Evolutionary conservation across 371 early-diverging fungal genomes (phyloP).

Genomic region (Mucor sp.): DNA sequence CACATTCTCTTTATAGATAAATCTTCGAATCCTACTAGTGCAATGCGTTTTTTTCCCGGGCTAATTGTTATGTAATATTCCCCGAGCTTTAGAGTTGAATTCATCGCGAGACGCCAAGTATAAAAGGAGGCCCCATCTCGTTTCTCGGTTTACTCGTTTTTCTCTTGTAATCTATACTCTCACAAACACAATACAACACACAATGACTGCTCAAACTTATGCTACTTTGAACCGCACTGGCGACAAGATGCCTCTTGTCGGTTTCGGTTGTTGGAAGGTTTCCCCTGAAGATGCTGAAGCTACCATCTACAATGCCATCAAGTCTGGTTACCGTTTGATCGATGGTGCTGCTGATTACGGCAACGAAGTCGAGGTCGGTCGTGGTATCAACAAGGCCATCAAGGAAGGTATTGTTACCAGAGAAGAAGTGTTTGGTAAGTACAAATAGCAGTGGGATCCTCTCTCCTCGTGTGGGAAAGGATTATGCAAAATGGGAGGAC

Average conservation of each 20-base stretch:
- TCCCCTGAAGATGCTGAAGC: constrained; percentile 30
- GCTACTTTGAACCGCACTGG: constrained; percentile 39
- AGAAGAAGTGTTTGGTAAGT: constrained; percentile 51
- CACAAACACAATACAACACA: constrained; percentile 48
- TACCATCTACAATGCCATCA: constrained; percentile 53
- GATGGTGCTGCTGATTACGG: constrained; percentile 54
- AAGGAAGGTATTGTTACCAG: constrained; percentile 63
- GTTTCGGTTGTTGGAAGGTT: constrained; percentile 45
- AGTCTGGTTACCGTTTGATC: constrained; percentile 48
- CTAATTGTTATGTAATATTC: constrained; percentile 10
- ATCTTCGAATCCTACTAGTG: constrained; percentile 3
- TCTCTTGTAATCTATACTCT: constrained; percentile 56
- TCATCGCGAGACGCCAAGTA: not conserved
- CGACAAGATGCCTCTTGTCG: constrained; percentile 49
- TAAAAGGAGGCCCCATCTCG: not conserved
- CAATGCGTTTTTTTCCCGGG: not conserved
- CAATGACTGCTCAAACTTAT: constrained; percentile 28
- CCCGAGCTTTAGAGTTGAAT: not conserved
- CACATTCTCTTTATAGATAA: not conserved
- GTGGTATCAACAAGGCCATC: constrained; percentile 56
- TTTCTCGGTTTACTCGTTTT: not conserved
- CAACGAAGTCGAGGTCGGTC: constrained; percentile 74
- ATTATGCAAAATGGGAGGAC: constrained; percentile 2
- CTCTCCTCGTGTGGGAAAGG: constrained; percentile 17
- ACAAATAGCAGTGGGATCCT: too few relatives aligned